Percentiles rank a stretch among this genome's conserved stretches.
Conservation (phyloP, 2,329 filamentous ascomycete genomes). For the Fusarium chaquense region DNA sequence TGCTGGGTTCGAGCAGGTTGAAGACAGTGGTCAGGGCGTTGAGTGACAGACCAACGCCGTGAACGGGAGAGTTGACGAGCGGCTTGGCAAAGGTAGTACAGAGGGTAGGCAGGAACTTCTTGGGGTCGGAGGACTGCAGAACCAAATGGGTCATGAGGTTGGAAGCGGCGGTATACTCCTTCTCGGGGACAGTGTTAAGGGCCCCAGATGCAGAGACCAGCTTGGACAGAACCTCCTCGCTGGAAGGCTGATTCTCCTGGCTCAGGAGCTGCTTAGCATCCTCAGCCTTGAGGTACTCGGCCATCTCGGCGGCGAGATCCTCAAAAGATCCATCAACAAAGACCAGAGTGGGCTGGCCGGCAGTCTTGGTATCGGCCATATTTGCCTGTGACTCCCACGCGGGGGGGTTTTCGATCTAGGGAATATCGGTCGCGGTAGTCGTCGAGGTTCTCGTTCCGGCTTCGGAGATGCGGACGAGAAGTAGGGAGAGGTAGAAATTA, state of each 20-base stretch:
- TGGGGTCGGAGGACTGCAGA: conserved; percentile 84
- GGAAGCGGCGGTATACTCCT: conserved; percentile 95
- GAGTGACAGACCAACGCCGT: conserved; percentile 87
- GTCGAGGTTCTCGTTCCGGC: conserved; percentile 34
- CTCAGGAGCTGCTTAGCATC: conserved; percentile 82
- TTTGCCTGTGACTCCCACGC: conserved; percentile 38
- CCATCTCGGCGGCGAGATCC: conserved; percentile 94
- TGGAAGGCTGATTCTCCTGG: conserved; percentile 72
- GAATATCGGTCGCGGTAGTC: conserved; percentile 39
- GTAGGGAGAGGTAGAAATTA: conserved; percentile 1
- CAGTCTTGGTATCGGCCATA: conserved; percentile 53
- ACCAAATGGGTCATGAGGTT: conserved; percentile 96
- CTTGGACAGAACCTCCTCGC: conserved; percentile 90
- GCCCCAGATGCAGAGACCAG: conserved; percentile 82
- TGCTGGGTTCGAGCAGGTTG: conserved; percentile 85
- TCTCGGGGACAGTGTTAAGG: conserved; percentile 90
- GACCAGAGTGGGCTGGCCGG: conserved; percentile 69
- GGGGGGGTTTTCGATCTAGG: conserved; percentile 31
- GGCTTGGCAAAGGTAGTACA: conserved; percentile 92
- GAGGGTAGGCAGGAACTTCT: conserved; percentile 87
- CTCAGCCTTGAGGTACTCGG: conserved; percentile 89
- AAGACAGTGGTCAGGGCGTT: conserved; percentile 95
- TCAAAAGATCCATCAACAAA: conserved; percentile 93
- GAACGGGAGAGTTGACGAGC: conserved; percentile 84
- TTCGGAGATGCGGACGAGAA: conserved; percentile 36